Base-by-base conservation (phyloP, 306 rosid species). In the Lablab purpureus region DNA sequence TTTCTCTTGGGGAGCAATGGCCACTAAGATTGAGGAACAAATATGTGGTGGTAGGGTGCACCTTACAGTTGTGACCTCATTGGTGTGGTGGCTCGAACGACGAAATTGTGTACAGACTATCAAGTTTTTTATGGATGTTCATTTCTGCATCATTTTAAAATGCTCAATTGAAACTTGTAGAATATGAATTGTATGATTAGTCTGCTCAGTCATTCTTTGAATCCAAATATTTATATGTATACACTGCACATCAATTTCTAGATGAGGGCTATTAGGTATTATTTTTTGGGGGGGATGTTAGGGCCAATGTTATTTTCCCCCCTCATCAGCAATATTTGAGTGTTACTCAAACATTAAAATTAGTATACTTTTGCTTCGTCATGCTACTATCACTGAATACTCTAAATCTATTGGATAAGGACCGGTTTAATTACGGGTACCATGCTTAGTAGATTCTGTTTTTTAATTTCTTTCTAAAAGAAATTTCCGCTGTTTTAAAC, bases 41-140 rank as follows among this genome's bases (percentile, higher is more conserved):
- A 30, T 49, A 60, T 60, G 60, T 66, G 55, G 63, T 46, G 23
- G 52, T 43, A 64, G 50, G 80, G 67, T 41, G 64, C 75, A 56
- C 40, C 59, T 27, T 66, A 18, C 43, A 22, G 67, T 46, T 72
- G 37, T 65, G 76, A 72, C 58, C 68, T 71, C 55, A 30, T 54
- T 46, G 22, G 23, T 34, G 18, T 49, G 46, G 18, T 58, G 6
- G 51, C 65, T 47, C 60, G 73, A 7, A 1, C 51, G 60, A 12
- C n/a, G 40, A 43, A 47, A 17, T 49, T 58, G 41, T 46, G 52
- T 34, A 59, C 52, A 28, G 13, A 2, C 22, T 30, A 43, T 60
- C 70, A 52, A 10, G 45, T 52, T 18, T 34, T 47, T 34, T 25
- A 66, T 19, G 22, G 6, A 32, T 70, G 63, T 36, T 70, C 41